Evolutionary conservation across 2,329 filamentous ascomycete species (phyloP).

Genomic region (Diaporthe sp.): DNA sequence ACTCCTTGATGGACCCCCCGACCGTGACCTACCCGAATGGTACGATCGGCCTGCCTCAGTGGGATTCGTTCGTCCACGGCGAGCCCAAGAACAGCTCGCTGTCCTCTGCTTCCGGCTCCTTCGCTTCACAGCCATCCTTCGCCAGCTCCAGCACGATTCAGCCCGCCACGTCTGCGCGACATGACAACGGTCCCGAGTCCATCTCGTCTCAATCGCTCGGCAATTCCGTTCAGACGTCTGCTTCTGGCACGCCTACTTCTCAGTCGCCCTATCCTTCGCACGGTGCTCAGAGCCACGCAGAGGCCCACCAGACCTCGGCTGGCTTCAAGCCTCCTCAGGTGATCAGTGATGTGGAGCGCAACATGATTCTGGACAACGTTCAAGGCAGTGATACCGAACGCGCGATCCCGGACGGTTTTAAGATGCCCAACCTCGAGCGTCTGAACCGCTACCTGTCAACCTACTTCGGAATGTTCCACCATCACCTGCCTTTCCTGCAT

Average conservation of each 20-base stretch:
- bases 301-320: slow-evolving; percentile 77
- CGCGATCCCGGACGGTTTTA: slow-evolving; percentile 89
- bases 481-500: slow-evolving; percentile 95
- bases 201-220: slow-evolving; percentile 71
- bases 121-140: slow-evolving; percentile 76
- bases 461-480: slow-evolving; percentile 97
- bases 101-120: slow-evolving; percentile 73
- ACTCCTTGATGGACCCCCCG: slow-evolving; percentile 78
- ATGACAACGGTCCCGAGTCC: slow-evolving; percentile 74
- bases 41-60: slow-evolving; percentile 86
- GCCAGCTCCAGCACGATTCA: slow-evolving; percentile 68
- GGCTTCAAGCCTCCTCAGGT: slow-evolving; percentile 83
- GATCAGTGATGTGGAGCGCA: slow-evolving; percentile 85
- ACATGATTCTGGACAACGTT: slow-evolving; percentile 88
- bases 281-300: slow-evolving; percentile 76
- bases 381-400: slow-evolving; percentile 83
- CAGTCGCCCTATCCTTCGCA: slow-evolving; percentile 79
- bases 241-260: slow-evolving; percentile 77
- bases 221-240: slow-evolving; percentile 77
- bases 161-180: slow-evolving; percentile 55
- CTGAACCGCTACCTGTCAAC: slow-evolving; percentile 94
- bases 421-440: slow-evolving; percentile 82
- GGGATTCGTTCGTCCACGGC: slow-evolving; percentile 87
- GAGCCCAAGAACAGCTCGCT: slow-evolving; percentile 84
- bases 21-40: slow-evolving; percentile 82